A percentile compares a stretch with the other conserved stretches of the same genome.
These are phyloP conservation scores for Anacardium occidentale DNA, from an alignment of 345 rosid species.

Conservation along the genomic window DNA sequence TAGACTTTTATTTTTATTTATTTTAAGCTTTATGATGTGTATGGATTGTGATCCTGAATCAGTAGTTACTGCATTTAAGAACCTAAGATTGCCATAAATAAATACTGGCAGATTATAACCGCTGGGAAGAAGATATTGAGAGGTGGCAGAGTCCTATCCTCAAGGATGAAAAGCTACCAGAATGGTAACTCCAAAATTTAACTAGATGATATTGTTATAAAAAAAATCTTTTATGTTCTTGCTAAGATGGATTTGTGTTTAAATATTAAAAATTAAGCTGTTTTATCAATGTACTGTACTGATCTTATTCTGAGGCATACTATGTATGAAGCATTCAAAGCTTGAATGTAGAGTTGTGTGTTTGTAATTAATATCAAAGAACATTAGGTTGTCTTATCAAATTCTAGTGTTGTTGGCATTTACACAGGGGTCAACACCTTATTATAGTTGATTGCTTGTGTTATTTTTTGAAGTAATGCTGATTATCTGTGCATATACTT, in stretches of 20 bases:
- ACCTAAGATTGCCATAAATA: background rate
- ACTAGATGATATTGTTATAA: background rate
- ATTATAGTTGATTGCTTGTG: background rate
- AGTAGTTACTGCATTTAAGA: background rate
- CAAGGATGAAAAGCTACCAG: conserved; percentile 77
- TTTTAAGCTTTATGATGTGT: conserved; percentile 12
- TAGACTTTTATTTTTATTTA: background rate
- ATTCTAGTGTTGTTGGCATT: background rate
- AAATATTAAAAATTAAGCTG: background rate
- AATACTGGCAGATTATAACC: conserved; percentile 63
- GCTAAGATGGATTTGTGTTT: background rate
- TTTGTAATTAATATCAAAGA: background rate
- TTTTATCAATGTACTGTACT: background rate
- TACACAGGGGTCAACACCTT: background rate
- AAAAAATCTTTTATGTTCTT: background rate
- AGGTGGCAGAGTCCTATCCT: conserved; percentile 90
- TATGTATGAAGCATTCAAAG: background rate
- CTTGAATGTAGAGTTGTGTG: background rate
- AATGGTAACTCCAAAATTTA: conserved; percentile 56
- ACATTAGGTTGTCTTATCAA: background rate
- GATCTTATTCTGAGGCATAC: background rate
- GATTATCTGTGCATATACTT: background rate
- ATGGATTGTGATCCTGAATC: conserved; percentile 1
- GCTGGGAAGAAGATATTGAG: conserved; percentile 96
- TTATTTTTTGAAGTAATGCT: background rate